These are phyloP conservation scores for Oidium heveae DNA, from an alignment of 2,329 filamentous ascomycete genomes.

Conservation along the genomic window DNA sequence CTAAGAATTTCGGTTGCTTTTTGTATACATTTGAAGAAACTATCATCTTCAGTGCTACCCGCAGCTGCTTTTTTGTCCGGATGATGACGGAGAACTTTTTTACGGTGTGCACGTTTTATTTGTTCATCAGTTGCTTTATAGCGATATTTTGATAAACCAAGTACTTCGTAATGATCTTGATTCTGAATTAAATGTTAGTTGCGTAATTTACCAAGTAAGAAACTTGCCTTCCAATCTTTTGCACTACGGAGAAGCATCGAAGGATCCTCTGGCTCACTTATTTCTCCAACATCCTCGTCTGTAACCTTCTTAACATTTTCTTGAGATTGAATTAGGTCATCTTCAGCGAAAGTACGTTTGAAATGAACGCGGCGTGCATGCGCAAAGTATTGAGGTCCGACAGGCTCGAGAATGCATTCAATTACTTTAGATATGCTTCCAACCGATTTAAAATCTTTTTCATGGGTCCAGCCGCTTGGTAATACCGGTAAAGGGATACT, in stretches of 20 bases:
- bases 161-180: conserved; percentile 95
- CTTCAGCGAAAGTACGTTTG: conserved; percentile 94
- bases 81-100: conserved; percentile 98
- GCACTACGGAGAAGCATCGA: conserved; percentile 80
- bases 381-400: conserved; percentile 92
- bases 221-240: conserved; percentile 92
- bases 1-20: conserved; percentile 86
- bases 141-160: conserved; percentile 79
- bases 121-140: conserved; percentile 87
- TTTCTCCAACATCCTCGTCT: conserved; percentile 68
- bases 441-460: conserved; percentile 78
- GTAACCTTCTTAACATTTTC: conserved; percentile 89
- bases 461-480: conserved; percentile 56
- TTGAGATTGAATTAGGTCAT: conserved; percentile 90
- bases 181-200: conserved; percentile 22
- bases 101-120: conserved; percentile 96
- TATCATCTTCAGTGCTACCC: conserved; percentile 72
- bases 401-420: conserved; percentile 78
- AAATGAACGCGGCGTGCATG: conserved; percentile 88
- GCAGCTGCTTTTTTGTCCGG: conserved; percentile 95
- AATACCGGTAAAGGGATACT: conserved; percentile 47
- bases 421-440: conserved; percentile 51
- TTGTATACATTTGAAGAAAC: conserved; percentile 99
- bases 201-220: neutral
- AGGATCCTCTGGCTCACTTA: conserved; percentile 82